These are phyloP conservation scores for Fusarium virguliforme DNA, from an alignment of 2,329 filamentous ascomycete genomes.

Conservation along the genomic window DNA sequence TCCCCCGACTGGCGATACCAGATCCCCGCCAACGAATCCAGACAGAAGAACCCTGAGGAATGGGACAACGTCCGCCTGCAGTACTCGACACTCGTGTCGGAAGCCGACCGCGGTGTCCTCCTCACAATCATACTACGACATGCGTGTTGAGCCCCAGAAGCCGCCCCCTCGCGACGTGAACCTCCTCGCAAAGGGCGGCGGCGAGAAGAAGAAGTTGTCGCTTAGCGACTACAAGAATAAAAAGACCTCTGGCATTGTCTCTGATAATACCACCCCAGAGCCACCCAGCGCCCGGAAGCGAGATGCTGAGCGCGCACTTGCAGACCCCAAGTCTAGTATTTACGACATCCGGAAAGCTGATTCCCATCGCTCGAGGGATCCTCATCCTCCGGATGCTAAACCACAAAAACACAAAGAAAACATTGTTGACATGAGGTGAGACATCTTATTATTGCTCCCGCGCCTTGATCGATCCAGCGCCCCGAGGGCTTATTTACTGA, in stretches of 20 bases:
- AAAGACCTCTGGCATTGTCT: constrained; percentile 58
- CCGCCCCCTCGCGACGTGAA: constrained; percentile 57
- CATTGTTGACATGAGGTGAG: constrained; percentile 54
- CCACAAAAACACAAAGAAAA: constrained; percentile 52
- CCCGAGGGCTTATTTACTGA: constrained; percentile 34
- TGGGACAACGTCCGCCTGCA: constrained; percentile 67
- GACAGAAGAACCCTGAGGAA: constrained; percentile 62
- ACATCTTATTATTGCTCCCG: not conserved
- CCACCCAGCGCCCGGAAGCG: constrained; percentile 53
- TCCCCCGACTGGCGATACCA: constrained; percentile 66
- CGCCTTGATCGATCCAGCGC: constrained; percentile 17
- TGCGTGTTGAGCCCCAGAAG: constrained; percentile 67
- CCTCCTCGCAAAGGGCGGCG: constrained; percentile 60
- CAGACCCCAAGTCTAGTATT: constrained; percentile 41
- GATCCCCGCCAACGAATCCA: constrained; percentile 59
- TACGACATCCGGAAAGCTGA: constrained; percentile 49
- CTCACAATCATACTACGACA: constrained; percentile 71
- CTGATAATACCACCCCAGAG: constrained; percentile 59
- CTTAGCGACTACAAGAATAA: constrained; percentile 74
- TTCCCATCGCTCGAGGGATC: constrained; percentile 44
- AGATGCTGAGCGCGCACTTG: constrained; percentile 53
- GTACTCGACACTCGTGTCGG: constrained; percentile 71
- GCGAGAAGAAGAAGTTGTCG: constrained; percentile 71
- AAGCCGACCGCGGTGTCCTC: constrained; percentile 72
- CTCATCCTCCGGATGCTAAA: constrained; percentile 51